Evolutionary conservation across 2,329 filamentous ascomycete species (phyloP).

Genomic region (Colletotrichum limetticola): DNA sequence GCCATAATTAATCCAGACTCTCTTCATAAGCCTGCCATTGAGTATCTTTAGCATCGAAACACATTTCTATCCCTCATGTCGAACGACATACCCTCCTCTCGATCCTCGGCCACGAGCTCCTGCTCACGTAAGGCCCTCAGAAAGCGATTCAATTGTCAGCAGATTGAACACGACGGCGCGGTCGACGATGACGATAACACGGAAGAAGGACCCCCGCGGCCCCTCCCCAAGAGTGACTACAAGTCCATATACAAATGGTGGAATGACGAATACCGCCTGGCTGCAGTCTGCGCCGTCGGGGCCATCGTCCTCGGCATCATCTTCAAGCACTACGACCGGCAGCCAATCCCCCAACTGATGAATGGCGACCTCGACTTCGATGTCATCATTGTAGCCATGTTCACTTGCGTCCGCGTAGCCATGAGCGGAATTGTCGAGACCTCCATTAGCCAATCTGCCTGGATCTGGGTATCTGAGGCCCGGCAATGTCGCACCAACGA

Average conservation of each 20-base stretch:
- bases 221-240: conserved; percentile 21
- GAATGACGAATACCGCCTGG: conserved; percentile 49
- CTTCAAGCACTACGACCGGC: conserved; percentile 44
- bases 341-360: conserved; percentile 42
- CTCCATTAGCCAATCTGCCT: conserved; percentile 50
- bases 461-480: conserved; percentile 51
- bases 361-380: conserved; percentile 43
- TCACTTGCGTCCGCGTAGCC: conserved; percentile 48
- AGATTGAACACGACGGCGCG: conserved; percentile 18
- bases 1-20: not conserved
- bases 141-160: not conserved
- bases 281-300: conserved; percentile 42
- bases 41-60: not conserved
- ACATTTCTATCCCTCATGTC: not conserved
- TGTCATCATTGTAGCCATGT: conserved; percentile 49
- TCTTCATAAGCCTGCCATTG: not conserved
- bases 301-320: conserved; percentile 42
- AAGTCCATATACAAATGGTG: conserved; percentile 47
- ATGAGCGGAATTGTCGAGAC: conserved; percentile 49
- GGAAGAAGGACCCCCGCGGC: conserved; percentile 13
- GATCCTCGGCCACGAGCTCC: not conserved
- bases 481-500: conserved; percentile 43
- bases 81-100: not conserved
- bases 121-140: not conserved
- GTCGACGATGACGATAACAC: conserved; percentile 17